Evolutionary conservation across 139 green algal genomes (phyloP).

Genomic region (Chloropicon primus): DNA sequence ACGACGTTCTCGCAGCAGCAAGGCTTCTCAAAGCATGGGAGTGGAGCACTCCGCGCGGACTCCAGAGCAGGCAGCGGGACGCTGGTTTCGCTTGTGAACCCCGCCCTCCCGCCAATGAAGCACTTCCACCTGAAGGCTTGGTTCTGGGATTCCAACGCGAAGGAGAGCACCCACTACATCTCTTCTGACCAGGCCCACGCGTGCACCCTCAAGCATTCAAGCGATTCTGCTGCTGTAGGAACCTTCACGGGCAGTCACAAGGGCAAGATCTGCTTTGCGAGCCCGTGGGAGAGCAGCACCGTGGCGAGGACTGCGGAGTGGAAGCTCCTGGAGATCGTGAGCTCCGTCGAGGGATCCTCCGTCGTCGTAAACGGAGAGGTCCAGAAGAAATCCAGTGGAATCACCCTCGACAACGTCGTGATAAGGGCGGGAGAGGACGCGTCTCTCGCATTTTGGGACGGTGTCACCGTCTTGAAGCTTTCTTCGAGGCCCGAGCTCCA

Average conservation of each 20-base stretch:
- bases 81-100: background rate
- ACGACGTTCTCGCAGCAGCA: background rate
- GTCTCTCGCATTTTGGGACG: constrained; percentile 12
- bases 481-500: background rate
- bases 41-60: background rate
- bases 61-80: background rate
- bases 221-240: too few species aligned
- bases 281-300: constrained; percentile 9
- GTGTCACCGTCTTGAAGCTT: constrained; percentile 2
- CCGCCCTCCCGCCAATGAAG: background rate
- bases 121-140: constrained; percentile 10
- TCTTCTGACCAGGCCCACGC: constrained; percentile 2
- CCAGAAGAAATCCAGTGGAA: constrained; percentile 1
- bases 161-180: constrained; percentile 3
- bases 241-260: constrained; percentile 6
- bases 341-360: background rate
- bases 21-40: background rate
- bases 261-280: constrained; percentile 2
- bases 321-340: constrained; percentile 10
- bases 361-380: constrained; percentile 8
- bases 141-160: constrained; percentile 10
- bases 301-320: background rate
- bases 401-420: constrained; percentile 5
- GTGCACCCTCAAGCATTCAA: too few species aligned
- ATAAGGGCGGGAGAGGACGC: background rate